These are phyloP conservation scores for Aphanomyces astaci DNA, from an alignment of 352 stramenopile genomes.

Conservation along the genomic window DNA sequence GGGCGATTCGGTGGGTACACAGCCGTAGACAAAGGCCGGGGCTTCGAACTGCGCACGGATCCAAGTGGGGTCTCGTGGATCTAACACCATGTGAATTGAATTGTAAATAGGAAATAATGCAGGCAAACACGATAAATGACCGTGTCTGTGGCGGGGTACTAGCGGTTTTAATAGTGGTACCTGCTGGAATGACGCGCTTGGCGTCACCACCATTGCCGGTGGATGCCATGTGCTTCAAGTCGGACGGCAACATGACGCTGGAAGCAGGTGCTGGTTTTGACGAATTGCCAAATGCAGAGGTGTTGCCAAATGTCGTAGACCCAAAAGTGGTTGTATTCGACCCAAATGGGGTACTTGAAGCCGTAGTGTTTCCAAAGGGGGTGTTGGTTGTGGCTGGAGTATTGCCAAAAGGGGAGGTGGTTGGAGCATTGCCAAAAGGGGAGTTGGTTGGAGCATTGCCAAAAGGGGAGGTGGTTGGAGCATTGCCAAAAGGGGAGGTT, in stretches of 20 bases:
- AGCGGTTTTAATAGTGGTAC: too few species aligned
- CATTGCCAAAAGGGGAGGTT: neutral
- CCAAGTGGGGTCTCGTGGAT: constrained; percentile 3
- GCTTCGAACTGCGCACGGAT: constrained; percentile 14
- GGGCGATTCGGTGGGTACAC: constrained; percentile 6
- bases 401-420: constrained; percentile 4
- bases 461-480: neutral
- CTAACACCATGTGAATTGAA: constrained; percentile 5
- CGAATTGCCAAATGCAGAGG: neutral
- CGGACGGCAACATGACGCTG: neutral
- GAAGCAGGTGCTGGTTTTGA: neutral
- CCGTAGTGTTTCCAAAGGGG: neutral
- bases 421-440: constrained; percentile 16
- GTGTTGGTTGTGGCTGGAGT: neutral
- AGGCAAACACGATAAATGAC: too few species aligned
- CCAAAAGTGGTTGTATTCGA: neutral
- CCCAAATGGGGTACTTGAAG: constrained; percentile 3
- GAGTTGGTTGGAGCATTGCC: neutral
- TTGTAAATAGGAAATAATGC: neutral
- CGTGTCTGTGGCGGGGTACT: too few species aligned
- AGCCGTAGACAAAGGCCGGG: constrained; percentile 10
- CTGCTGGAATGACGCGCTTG: neutral
- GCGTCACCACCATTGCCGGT: too few species aligned
- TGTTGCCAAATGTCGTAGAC: neutral
- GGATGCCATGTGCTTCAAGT: neutral